These are phyloP conservation scores for Trichoderma gamsii DNA, from an alignment of 495 filamentous ascomycete species.

Conservation along the genomic window DNA sequence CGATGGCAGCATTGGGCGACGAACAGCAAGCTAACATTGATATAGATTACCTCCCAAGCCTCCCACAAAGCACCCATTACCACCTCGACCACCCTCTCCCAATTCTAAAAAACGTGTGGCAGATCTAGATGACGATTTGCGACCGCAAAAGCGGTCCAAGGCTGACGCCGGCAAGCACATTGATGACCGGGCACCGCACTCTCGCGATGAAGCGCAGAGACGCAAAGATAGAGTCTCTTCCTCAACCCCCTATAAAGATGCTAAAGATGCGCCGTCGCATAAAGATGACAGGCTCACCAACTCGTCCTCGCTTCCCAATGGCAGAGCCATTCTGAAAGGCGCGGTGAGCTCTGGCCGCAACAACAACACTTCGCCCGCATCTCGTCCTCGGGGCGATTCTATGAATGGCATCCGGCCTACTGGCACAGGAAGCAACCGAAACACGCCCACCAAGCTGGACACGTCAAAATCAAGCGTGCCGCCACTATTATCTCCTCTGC, in stretches of 20 bases:
- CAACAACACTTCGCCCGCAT: background rate
- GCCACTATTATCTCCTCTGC: conserved; percentile 37
- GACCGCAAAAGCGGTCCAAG: conserved; percentile 35
- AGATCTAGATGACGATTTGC: conserved; percentile 32
- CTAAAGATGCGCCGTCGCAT: conserved; percentile 23
- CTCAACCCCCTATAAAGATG: conserved; percentile 24
- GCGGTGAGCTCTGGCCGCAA: conserved; percentile 10
- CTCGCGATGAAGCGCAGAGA: conserved; percentile 14
- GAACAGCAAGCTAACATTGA: conserved; percentile 20
- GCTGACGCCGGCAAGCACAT: conserved; percentile 26
- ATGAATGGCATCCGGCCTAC: conserved; percentile 35
- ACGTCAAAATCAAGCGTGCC: conserved; percentile 29
- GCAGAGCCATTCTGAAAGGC: conserved; percentile 11
- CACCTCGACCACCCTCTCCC: conserved; percentile 25
- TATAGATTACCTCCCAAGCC: conserved; percentile 19
- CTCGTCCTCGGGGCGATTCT: conserved; percentile 15
- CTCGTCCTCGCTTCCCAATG: conserved; percentile 13
- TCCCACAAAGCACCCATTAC: conserved; percentile 12
- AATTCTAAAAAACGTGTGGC: conserved; percentile 35
- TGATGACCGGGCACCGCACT: conserved; percentile 18
- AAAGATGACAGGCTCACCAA: conserved; percentile 23
- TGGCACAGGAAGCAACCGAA: conserved; percentile 25
- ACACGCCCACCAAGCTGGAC: conserved; percentile 34
- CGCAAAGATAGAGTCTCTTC: conserved; percentile 5
- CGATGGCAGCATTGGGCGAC: background rate